Conservation (phyloP, 345 rosid species). For the Chamaenerion angustifolium region DNA sequence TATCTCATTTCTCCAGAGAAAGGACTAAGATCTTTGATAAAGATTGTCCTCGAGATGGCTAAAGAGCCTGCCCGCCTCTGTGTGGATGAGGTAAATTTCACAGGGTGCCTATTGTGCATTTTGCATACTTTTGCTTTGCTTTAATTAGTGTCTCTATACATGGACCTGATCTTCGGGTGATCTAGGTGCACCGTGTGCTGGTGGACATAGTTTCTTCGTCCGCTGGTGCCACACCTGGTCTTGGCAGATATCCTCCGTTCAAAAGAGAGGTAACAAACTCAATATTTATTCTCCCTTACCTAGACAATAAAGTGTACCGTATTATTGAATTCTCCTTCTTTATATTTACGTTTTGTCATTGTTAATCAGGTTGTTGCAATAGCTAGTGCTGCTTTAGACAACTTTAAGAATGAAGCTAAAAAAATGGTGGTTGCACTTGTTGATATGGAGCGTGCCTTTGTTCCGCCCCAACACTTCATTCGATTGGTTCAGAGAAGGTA, state of each 20-base stretch:
- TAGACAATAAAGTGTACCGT: not conserved
- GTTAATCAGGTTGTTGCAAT: constrained; percentile 27
- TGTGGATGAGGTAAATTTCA: constrained; percentile 33
- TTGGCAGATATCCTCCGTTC: constrained; percentile 43
- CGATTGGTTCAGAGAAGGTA: constrained; percentile 44
- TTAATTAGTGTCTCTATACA: not conserved
- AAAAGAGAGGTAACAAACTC: constrained; percentile 32
- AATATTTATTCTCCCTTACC: not conserved
- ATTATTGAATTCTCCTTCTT: constrained; percentile 1
- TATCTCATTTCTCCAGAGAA: constrained; percentile 49
- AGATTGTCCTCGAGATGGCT: constrained; percentile 37
- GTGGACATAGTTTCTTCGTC: constrained; percentile 35
- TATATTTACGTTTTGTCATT: not conserved
- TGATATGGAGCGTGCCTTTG: constrained; percentile 51
- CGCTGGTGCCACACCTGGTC: constrained; percentile 42
- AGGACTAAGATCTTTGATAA: constrained; percentile 38
- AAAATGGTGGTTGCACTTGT: constrained; percentile 47
- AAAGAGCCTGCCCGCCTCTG: constrained; percentile 46
- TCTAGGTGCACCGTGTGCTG: constrained; percentile 34
- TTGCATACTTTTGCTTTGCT: not conserved
- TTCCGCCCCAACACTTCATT: constrained; percentile 47
- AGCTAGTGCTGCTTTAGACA: constrained; percentile 36
- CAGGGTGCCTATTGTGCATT: not conserved
- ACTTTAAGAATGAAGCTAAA: constrained; percentile 35
- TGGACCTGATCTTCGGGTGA: not conserved